Conservation (phyloP, 176 grass and related monocot species). For the Guadua angustifolia region DNA sequence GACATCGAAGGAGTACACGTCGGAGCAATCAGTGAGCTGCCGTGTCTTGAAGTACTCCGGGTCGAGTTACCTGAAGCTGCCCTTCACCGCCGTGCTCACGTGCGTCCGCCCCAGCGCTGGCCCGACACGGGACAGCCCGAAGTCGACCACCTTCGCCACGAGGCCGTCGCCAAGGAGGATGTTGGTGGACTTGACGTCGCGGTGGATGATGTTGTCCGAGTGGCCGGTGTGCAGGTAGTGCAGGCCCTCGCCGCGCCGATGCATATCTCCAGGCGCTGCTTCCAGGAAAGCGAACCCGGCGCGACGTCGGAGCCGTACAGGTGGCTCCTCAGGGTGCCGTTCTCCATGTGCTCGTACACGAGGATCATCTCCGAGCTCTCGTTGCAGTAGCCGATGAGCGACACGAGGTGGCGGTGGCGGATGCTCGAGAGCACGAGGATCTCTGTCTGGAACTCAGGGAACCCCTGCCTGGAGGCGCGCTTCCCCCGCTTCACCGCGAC, state of each 20-base stretch:
- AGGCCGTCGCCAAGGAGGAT: slow-evolving; percentile 59
- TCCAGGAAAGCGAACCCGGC: slow-evolving; percentile 53
- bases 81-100: slow-evolving; percentile 97
- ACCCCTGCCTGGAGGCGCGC: slow-evolving; percentile 45
- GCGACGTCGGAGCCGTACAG: slow-evolving; percentile 41
- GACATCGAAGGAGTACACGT: slow-evolving; percentile 65
- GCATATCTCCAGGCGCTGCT: slow-evolving; percentile 67
- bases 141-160: slow-evolving; percentile 58
- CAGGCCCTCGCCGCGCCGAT: slow-evolving; percentile 58
- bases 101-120: slow-evolving; percentile 42
- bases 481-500: slow-evolving; percentile 54
- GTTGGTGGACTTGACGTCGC: slow-evolving; percentile 94
- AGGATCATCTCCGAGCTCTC: slow-evolving; percentile 57
- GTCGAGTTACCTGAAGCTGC: slow-evolving; percentile 98
- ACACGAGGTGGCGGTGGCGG: slow-evolving; percentile 55
- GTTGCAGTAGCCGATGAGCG: slow-evolving; percentile 56
- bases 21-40: slow-evolving; percentile 56
- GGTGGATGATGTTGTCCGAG: slow-evolving; percentile 74
- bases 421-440: slow-evolving; percentile 51
- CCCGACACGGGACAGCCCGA: slow-evolving; percentile 53
- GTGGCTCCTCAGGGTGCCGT: slow-evolving; percentile 43
- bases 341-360: slow-evolving; percentile 63
- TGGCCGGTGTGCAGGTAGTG: slow-evolving; percentile 68
- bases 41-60: slow-evolving; percentile 89
- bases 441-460: slow-evolving; percentile 59